These are phyloP conservation scores for Xylaria nigripes DNA, from an alignment of 495 filamentous ascomycete species.

Conservation along the genomic window DNA sequence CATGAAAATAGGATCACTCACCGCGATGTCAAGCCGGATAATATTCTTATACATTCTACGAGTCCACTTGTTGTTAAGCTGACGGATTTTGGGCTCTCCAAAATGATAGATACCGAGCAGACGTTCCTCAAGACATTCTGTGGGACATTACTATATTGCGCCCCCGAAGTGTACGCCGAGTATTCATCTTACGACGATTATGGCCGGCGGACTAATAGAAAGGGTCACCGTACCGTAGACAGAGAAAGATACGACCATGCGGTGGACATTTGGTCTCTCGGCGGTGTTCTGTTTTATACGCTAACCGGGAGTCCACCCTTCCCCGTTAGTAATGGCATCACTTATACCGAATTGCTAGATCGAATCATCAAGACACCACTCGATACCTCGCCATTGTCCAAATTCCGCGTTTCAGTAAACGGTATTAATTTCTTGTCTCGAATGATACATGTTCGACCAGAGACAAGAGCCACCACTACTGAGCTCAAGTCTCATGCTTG, in stretches of 20 bases:
- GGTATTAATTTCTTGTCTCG: slow-evolving; percentile 63
- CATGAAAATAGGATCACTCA: slow-evolving; percentile 84
- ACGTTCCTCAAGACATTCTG: slow-evolving; percentile 95
- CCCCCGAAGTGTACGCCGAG: slow-evolving; percentile 88
- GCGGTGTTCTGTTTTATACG: slow-evolving; percentile 78
- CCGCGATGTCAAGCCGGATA: slow-evolving; percentile 96
- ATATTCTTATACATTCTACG: slow-evolving; percentile 70
- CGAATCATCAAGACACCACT: slow-evolving; percentile 69
- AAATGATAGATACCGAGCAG: slow-evolving; percentile 76
- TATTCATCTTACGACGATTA: slow-evolving; percentile 52
- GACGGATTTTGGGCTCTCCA: slow-evolving; percentile 93
- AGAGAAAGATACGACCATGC: slow-evolving; percentile 69
- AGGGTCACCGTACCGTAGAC: slow-evolving; percentile 25
- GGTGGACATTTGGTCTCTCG: slow-evolving; percentile 92
- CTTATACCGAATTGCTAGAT: slow-evolving; percentile 59
- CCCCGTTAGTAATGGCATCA: slow-evolving; percentile 50
- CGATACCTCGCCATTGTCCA: slow-evolving; percentile 50
- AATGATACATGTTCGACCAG: slow-evolving; percentile 70
- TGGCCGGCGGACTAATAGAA: slow-evolving; percentile 37
- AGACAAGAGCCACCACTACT: slow-evolving; percentile 54
- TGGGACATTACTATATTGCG: slow-evolving; percentile 90
- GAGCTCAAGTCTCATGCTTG: slow-evolving; percentile 60
- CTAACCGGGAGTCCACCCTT: slow-evolving; percentile 71
- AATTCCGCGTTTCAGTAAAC: slow-evolving; percentile 48
- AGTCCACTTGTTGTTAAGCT: slow-evolving; percentile 78